phyloP scores from a whole-genome alignment of 164 flowering plant genomes.

The Umbellularia californica region DNA sequence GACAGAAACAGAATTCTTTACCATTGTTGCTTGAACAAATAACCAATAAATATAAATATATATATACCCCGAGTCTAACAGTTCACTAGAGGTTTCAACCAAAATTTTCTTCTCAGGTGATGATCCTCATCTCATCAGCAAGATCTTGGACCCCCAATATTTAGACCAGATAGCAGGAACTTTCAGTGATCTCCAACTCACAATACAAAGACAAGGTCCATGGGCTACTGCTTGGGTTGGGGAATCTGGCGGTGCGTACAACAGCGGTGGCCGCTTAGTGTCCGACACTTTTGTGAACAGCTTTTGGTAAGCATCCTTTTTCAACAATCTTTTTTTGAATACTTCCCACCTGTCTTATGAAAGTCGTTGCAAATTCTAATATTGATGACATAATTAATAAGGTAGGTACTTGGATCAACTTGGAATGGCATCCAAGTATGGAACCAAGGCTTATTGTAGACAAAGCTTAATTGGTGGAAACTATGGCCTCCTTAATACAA shows the following conservation, averaged over 20 bases:
- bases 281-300: conserved; percentile 79
- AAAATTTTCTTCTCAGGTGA: conserved; percentile 39
- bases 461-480: conserved; percentile 85
- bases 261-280: conserved; percentile 69
- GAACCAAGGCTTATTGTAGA: conserved; percentile 80
- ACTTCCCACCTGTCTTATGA: not conserved
- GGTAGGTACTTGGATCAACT: conserved; percentile 92
- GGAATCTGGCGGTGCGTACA: conserved; percentile 95
- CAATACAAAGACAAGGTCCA: conserved; percentile 47
- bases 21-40: not conserved
- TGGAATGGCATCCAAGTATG: conserved; percentile 77
- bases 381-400: not conserved
- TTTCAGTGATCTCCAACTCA: conserved; percentile 32
- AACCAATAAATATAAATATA: not conserved
- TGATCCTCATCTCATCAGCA: conserved; percentile 54
- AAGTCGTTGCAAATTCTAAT: not conserved
- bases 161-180: conserved; percentile 32
- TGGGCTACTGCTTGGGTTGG: conserved; percentile 97
- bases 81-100: not conserved
- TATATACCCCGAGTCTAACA: too few species aligned
- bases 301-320: conserved; percentile 49
- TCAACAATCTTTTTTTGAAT: not conserved
- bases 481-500: conserved; percentile 77
- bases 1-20: too few species aligned
- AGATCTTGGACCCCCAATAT: conserved; percentile 53